Evolutionary conservation across 2,329 filamentous ascomycete genomes (phyloP).

Genomic region (Alternaria arbusti): DNA sequence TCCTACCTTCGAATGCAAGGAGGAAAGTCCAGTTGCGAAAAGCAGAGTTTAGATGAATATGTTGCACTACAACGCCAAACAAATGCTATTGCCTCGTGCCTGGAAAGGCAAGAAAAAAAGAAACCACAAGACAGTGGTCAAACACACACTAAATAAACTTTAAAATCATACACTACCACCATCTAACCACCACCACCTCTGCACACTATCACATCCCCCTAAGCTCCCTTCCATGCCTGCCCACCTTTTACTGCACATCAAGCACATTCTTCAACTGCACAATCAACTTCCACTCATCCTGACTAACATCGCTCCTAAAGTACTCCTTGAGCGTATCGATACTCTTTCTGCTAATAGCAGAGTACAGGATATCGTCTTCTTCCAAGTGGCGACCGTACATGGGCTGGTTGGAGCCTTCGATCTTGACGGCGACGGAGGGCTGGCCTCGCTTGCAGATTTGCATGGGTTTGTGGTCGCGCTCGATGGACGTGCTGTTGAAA

Average conservation of each 20-base stretch:
- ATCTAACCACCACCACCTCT: not conserved
- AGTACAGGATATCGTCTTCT: slow-evolving; percentile 88
- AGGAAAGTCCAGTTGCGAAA: no score
- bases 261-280: slow-evolving; percentile 95
- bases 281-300: slow-evolving; percentile 94
- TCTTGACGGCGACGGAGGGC: slow-evolving; percentile 97
- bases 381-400: slow-evolving; percentile 94
- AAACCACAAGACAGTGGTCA: not conserved
- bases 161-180: not conserved
- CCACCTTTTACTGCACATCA: slow-evolving; percentile 64
- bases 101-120: not conserved
- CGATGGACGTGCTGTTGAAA: slow-evolving; percentile 79
- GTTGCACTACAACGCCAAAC: not conserved
- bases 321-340: slow-evolving; percentile 98
- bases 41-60: not conserved
- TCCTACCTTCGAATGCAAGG: no score
- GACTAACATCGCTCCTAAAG: slow-evolving; percentile 84
- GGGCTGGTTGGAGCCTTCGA: slow-evolving; percentile 91
- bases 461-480: slow-evolving; percentile 96
- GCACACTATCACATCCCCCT: not conserved
- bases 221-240: no score
- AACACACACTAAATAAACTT: not conserved
- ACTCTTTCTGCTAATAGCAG: slow-evolving; percentile 80
- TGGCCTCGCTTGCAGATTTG: slow-evolving; percentile 92
- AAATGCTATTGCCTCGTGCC: not conserved